Conservation (phyloP, 2,329 filamentous ascomycete genomes). For the Scedosporium apiospermum region DNA sequence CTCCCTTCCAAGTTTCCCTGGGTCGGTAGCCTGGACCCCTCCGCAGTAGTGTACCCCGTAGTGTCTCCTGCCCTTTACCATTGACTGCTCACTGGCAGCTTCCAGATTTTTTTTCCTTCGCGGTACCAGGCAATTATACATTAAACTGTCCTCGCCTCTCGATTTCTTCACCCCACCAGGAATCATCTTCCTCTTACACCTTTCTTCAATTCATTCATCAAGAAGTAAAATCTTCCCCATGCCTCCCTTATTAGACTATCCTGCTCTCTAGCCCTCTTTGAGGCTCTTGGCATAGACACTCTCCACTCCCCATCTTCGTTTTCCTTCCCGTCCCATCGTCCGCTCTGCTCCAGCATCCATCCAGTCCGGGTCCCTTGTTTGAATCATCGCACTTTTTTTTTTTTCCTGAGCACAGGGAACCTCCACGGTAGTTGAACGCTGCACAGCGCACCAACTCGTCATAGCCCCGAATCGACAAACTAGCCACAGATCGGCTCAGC, state of each 20-base stretch:
- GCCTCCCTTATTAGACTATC: background rate
- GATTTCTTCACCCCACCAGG: background rate
- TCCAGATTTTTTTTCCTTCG: background rate
- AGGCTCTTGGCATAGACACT: background rate
- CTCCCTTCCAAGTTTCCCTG: background rate
- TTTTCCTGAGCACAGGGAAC: background rate
- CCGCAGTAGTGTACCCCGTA: background rate
- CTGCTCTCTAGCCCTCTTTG: background rate
- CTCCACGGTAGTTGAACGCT: background rate
- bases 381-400: background rate
- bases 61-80: background rate
- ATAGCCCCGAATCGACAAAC: background rate
- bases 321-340: background rate
- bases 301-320: background rate
- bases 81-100: no score
- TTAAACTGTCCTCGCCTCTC: background rate
- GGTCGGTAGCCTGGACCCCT: background rate
- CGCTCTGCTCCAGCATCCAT: background rate
- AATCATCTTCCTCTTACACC: background rate
- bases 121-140: background rate
- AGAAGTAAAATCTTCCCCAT: background rate
- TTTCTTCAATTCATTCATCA: background rate
- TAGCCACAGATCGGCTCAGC: background rate
- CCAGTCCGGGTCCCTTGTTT: background rate
- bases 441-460: background rate